Conservation (phyloP, 257 asterid genomes). For the Striga asiatica region DNA sequence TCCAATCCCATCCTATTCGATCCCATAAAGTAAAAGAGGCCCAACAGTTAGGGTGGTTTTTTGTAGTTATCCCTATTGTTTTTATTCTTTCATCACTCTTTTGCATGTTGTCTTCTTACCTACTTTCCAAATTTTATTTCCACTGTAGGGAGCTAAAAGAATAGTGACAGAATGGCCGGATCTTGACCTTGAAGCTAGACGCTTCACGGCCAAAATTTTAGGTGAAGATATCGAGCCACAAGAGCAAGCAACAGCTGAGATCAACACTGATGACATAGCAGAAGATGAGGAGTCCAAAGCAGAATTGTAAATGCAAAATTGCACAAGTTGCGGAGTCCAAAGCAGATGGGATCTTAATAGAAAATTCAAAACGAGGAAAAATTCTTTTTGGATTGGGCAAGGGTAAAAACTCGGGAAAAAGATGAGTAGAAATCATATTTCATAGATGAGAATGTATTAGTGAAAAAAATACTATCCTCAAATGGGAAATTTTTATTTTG, state of each 20-base stretch:
- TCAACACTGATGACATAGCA: constrained; percentile 14
- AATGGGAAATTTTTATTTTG: too few relatives aligned
- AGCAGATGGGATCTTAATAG: not conserved
- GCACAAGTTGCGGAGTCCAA: not conserved
- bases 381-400: not conserved
- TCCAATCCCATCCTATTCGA: too few relatives aligned
- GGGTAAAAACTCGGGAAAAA: not conserved
- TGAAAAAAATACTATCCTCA: too few relatives aligned
- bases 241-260: constrained; percentile 26
- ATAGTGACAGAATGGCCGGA: constrained; percentile 98
- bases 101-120: not conserved
- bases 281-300: constrained; percentile 67
- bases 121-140: not conserved
- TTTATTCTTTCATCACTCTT: not conserved
- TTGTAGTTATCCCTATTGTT: not conserved
- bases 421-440: too few relatives aligned
- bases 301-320: constrained; percentile 38
- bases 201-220: constrained; percentile 55
- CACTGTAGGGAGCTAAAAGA: constrained; percentile 83
- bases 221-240: constrained; percentile 56
- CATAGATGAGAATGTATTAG: too few relatives aligned
- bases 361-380: not conserved
- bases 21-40: too few relatives aligned
- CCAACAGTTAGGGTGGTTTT: not conserved
- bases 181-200: constrained; percentile 82